Evolutionary conservation across 306 rosid species (phyloP).

Genomic region (Casuarina glauca): DNA sequence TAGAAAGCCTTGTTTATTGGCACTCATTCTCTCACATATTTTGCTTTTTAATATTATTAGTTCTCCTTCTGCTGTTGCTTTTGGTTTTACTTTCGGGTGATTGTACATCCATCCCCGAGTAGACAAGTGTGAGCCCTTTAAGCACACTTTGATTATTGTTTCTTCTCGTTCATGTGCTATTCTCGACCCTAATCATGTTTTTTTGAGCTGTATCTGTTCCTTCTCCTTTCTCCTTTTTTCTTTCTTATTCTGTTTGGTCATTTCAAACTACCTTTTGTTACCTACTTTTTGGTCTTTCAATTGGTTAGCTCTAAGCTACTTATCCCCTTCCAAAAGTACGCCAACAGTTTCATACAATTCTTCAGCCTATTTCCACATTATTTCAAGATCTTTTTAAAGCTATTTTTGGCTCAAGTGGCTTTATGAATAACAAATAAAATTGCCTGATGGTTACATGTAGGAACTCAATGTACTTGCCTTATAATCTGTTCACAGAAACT

Average conservation of each 20-base stretch:
- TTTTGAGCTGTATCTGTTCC: not conserved
- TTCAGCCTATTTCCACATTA: not conserved
- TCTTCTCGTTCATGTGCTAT: not conserved
- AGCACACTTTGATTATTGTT: not conserved
- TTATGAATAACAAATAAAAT: not conserved
- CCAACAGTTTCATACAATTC: not conserved
- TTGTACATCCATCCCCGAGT: not conserved
- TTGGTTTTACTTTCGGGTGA: not conserved
- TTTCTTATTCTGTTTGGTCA: not conserved
- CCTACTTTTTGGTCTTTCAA: not conserved
- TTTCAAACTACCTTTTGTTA: not conserved
- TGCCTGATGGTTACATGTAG: not conserved
- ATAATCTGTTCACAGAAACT: not conserved
- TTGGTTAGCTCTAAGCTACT: not conserved
- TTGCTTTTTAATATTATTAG: not conserved
- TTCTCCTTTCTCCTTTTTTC: not conserved
- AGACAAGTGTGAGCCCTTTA: not conserved
- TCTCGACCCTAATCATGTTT: not conserved
- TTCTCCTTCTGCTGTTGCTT: not conserved
- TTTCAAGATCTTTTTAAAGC: not conserved
- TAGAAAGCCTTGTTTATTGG: not conserved
- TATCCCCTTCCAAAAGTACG: not conserved
- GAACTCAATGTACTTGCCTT: not conserved
- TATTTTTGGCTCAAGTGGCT: not conserved
- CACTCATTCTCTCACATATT: not conserved